Evolutionary conservation across 441 rosid species (phyloP), one percentile per base, ranked within the genome.

Genomic region (Iberis amara): DNA sequence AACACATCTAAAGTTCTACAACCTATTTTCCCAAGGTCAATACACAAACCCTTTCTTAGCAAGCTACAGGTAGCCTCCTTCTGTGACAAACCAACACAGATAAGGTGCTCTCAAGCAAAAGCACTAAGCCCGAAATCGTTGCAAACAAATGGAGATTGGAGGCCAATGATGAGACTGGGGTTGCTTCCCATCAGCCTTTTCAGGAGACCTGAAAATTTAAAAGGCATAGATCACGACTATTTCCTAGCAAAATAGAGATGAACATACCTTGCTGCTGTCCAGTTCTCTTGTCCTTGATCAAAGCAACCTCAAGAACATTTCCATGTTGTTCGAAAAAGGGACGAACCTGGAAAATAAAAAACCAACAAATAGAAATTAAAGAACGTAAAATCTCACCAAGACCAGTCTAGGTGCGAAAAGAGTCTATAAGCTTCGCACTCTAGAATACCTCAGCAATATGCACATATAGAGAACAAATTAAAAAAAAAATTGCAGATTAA

Each of bases 231-330:
- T 69, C 69, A 70, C 36, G 59, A 71, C 69, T 57, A 75, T 65
- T 71, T 61, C 53, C 73, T 50, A 27, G 47, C 65, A 74, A 74
- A 77, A 48, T 59, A 66, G 48, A 69, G 57, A 47, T 11, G 55
- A 58, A 59, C 82, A 50, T 83, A 94, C 97, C 97, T 85, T 86
- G 97, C 62, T 85, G 99, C 57, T 80, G 97, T 39, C 97, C 99
- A 24, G 99, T 89, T 75, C 79, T 83, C 77, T 87, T 94, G 69
- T 94, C 99, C 72, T 79, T 94, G 73, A 94, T 86, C 73, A 87
- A 61, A 50, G 99, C 97, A 68, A 94, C 99, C 78, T 94, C 99
- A 33, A 86, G 59, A 61, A 94, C 99, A 52, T 77, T 70, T 64
- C 99, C 99, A 68, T 89, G 91, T 61, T 73, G 77, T 66, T 89